A percentile compares a stretch with the other conserved stretches of the same genome.
Evolutionary conservation across 345 rosid species (phyloP).

Genomic region (Turnera subulata): DNA sequence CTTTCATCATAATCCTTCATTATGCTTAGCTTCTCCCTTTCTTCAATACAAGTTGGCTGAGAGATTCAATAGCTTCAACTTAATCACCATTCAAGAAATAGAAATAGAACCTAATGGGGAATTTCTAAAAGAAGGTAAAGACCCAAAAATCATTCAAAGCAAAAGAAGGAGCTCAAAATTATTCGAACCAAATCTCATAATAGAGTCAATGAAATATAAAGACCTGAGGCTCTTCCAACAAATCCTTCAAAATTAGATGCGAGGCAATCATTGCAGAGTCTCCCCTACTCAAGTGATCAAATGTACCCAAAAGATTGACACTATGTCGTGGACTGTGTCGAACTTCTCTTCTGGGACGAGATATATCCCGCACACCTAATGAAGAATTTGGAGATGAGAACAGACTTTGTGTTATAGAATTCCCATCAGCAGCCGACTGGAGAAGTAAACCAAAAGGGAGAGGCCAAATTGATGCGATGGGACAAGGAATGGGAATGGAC

Average conservation of each 20-base stretch:
- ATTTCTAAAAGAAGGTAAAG: conserved; percentile 6
- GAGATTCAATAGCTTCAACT: conserved; percentile 17
- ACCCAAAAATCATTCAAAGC: no score
- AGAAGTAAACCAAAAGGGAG: conserved; percentile 87
- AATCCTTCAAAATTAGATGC: conserved; percentile 76
- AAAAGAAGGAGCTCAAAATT: no score
- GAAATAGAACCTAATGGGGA: background rate
- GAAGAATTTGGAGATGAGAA: conserved; percentile 48
- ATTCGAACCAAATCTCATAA: no score
- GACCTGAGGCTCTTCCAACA: conserved; percentile 85
- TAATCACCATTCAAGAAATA: background rate
- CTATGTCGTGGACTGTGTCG: conserved; percentile 47
- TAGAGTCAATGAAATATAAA: background rate
- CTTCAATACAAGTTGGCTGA: conserved; percentile 75
- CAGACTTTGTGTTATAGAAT: conserved; percentile 33
- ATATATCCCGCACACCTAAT: conserved; percentile 50
- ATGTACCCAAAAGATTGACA: conserved; percentile 29
- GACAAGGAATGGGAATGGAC: conserved; percentile 59
- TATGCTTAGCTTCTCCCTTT: conserved; percentile 71
- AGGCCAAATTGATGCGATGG: conserved; percentile 81
- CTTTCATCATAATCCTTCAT: conserved; percentile 86
- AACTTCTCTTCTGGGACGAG: conserved; percentile 55
- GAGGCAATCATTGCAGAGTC: conserved; percentile 49
- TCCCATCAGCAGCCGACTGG: conserved; percentile 58
- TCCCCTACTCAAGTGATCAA: conserved; percentile 43